Evolutionary conservation across 192 early-diverging fungal genomes (phyloP).

Genomic region (Backusella luteola): DNA sequence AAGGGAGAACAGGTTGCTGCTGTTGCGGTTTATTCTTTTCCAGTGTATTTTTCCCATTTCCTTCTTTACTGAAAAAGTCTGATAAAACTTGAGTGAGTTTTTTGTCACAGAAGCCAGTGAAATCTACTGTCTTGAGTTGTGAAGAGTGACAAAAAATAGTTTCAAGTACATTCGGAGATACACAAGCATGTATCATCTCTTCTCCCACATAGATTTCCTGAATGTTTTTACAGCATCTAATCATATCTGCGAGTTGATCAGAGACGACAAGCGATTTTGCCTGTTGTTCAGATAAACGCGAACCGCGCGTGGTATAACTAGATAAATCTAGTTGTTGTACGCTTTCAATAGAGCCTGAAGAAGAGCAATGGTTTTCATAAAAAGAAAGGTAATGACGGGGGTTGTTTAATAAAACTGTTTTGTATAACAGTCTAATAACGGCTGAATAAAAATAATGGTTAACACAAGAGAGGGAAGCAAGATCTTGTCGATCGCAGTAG

Average conservation of each 20-base stretch:
- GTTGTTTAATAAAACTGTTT: constrained; percentile 3
- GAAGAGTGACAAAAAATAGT: not conserved
- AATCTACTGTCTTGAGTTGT: not conserved
- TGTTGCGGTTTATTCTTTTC: not conserved
- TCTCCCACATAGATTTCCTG: constrained; percentile 15
- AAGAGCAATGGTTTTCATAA: constrained; percentile 2
- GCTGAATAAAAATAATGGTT: constrained; percentile 13
- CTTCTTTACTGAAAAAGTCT: constrained; percentile 5
- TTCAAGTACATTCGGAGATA: constrained; percentile 6
- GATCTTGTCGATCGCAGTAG: not conserved
- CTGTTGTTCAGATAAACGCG: constrained; percentile 17
- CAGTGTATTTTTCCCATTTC: not conserved
- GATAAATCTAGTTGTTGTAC: constrained; percentile 19
- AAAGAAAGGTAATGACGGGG: constrained; percentile 15
- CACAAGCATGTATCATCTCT: constrained; percentile 14
- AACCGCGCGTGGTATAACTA: constrained; percentile 21
- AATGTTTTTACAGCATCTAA: constrained; percentile 11
- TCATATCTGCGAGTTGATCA: constrained; percentile 14
- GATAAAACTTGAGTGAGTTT: not conserved
- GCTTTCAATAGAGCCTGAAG: not conserved
- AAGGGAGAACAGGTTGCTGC: not conserved
- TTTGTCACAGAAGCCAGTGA: constrained; percentile 17
- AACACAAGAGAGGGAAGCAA: not conserved
- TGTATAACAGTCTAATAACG: not conserved
- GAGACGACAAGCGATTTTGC: constrained; percentile 13